These are phyloP conservation scores for Wickerhamiella dianesei DNA, from an alignment of 805 yeast species.

Conservation along the genomic window DNA sequence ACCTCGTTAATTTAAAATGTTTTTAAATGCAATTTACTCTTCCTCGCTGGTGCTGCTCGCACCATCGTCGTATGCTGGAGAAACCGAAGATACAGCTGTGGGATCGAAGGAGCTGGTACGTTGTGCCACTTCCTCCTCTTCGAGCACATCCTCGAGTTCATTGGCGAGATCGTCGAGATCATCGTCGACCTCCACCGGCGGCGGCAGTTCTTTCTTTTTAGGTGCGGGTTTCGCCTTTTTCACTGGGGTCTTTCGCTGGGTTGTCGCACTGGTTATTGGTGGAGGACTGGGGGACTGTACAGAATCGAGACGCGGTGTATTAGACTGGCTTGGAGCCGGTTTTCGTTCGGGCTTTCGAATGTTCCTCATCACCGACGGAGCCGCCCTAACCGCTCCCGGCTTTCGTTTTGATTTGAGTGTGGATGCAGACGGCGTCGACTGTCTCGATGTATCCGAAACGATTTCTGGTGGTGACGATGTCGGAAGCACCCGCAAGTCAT, in stretches of 20 bases:
- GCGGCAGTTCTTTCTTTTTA: not conserved
- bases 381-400: not conserved
- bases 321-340: not conserved
- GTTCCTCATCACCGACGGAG: not conserved
- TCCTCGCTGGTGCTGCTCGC: constrained; percentile 16
- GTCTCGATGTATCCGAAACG: not conserved
- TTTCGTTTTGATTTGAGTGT: not conserved
- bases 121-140: constrained; percentile 11
- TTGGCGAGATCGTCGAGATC: constrained; percentile 22
- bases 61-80: constrained; percentile 7
- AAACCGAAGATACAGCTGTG: not conserved
- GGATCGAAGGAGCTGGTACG: not conserved
- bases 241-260: not conserved
- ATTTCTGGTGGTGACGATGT: not conserved
- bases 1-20: too few species aligned
- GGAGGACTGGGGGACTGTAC: not conserved
- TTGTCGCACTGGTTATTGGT: not conserved
- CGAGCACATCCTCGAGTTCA: constrained; percentile 23
- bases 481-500: not conserved
- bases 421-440: not conserved
- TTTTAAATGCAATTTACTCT: constrained; percentile 11
- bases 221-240: not conserved
- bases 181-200: constrained; percentile 14
- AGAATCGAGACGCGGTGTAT: not conserved
- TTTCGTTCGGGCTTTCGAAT: not conserved